phyloP scores from a whole-genome alignment of 1,284 basidiomycete genomes.

The Ceratorhiza oryzae-sativae region DNA sequence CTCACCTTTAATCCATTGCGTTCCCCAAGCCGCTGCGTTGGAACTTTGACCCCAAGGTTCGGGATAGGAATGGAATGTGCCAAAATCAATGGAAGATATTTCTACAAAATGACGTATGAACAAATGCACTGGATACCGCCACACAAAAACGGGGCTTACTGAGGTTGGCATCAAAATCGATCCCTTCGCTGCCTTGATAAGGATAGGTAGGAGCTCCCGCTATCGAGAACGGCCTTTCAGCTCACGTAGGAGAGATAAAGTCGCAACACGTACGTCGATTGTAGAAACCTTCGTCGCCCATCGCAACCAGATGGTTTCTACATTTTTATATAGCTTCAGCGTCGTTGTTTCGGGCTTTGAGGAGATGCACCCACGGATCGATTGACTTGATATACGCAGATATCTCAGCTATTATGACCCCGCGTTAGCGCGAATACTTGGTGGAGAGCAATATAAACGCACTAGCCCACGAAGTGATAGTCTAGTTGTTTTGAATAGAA shows the following conservation, averaged over 20 bases:
- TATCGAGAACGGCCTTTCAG: not conserved
- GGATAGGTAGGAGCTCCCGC: constrained; percentile 34
- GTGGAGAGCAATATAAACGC: constrained; percentile 40
- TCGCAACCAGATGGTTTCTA: constrained; percentile 30
- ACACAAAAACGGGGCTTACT: not conserved
- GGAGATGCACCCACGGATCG: constrained; percentile 18
- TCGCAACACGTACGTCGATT: constrained; percentile 19
- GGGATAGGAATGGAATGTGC: constrained; percentile 42
- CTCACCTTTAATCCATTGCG: constrained; percentile 52
- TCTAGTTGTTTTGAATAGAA: too few species aligned
- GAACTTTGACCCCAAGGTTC: constrained; percentile 42
- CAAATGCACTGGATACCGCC: not conserved
- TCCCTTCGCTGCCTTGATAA: constrained; percentile 37
- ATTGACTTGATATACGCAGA: constrained; percentile 44
- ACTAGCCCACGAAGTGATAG: constrained; percentile 50
- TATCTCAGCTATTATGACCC: constrained; percentile 5
- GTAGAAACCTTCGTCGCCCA: constrained; percentile 44
- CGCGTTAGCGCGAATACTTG: not conserved
- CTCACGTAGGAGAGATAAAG: too few species aligned
- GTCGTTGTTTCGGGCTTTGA: not conserved
- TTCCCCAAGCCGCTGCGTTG: constrained; percentile 53
- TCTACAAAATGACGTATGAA: not conserved
- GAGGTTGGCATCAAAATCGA: constrained; percentile 41
- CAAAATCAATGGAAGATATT: constrained; percentile 43
- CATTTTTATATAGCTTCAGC: not conserved